These are phyloP conservation scores for Penicillium riverlandense DNA, from an alignment of 495 filamentous ascomycete species.

Conservation along the genomic window DNA sequence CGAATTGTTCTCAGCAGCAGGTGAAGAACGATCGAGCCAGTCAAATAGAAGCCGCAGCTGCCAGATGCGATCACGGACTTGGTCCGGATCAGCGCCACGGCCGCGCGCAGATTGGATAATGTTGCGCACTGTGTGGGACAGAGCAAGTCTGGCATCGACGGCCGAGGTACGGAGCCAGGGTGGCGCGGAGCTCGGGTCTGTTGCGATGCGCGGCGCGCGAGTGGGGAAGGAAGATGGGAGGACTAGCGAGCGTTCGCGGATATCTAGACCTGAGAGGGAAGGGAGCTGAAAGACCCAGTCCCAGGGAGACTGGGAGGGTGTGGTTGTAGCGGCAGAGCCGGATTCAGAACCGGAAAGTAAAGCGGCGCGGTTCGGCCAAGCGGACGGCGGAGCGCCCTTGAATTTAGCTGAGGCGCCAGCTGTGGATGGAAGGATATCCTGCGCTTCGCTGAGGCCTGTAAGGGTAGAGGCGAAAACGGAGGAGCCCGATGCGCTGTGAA, in stretches of 20 bases:
- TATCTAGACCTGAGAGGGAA: constrained; percentile 57
- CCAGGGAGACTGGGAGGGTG: constrained; percentile 42
- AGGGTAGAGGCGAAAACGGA: constrained; percentile 70
- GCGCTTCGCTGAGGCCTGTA: constrained; percentile 34
- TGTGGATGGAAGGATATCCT: constrained; percentile 30
- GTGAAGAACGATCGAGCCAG: constrained; percentile 56
- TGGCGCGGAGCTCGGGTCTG: constrained; percentile 27
- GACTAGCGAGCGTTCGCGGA: constrained; percentile 69
- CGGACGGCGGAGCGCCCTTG: constrained; percentile 24
- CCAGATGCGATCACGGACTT: constrained; percentile 57
- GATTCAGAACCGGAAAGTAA: constrained; percentile 16
- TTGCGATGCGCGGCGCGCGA: constrained; percentile 18
- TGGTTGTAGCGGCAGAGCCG: constrained; percentile 15
- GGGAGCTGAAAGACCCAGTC: constrained; percentile 72
- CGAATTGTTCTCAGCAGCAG: constrained; percentile 26
- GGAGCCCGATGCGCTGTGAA: constrained; percentile 52
- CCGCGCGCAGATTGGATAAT: constrained; percentile 36
- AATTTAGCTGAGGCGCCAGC: constrained; percentile 14
- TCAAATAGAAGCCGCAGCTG: constrained; percentile 74
- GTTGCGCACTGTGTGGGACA: constrained; percentile 56
- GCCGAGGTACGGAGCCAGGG: constrained; percentile 52
- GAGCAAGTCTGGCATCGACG: constrained; percentile 69
- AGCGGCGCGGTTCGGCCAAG: constrained; percentile 14
- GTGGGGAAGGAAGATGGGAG: constrained; percentile 49
- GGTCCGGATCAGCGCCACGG: constrained; percentile 29